phyloP scores from a whole-genome alignment of 257 asterid genomes.

The Anisodus tanguticus region DNA sequence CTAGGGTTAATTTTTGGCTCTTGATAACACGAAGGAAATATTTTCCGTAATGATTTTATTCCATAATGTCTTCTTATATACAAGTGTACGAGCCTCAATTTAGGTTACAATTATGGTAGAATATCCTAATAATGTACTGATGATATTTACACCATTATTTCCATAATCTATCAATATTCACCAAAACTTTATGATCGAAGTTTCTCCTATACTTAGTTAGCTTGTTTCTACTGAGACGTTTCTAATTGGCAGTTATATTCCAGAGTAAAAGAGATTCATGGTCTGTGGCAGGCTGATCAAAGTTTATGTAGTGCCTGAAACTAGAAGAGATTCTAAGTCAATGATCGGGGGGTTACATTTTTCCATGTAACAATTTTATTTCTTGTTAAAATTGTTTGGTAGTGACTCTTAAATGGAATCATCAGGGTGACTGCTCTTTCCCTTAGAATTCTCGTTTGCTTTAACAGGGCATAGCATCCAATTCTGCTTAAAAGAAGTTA shows the following conservation, averaged over 20 bases:
- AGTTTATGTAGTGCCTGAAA: not conserved
- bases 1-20: too few relatives aligned
- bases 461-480: not conserved
- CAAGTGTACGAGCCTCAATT: too few relatives aligned
- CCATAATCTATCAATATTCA: not conserved
- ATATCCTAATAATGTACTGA: too few relatives aligned
- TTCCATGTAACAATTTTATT: not conserved
- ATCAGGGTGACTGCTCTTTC: not conserved
- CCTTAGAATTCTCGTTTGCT: not conserved
- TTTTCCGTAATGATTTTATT: too few relatives aligned
- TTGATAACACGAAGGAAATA: too few relatives aligned
- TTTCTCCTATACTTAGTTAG: not conserved
- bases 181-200: constrained; percentile 10
- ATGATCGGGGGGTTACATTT: not conserved
- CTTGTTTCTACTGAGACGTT: not conserved
- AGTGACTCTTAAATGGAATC: not conserved
- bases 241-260: not conserved
- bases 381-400: not conserved
- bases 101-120: too few relatives aligned
- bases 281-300: not conserved
- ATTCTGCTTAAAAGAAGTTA: not conserved
- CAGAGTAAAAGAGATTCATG: not conserved
- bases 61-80: too few relatives aligned
- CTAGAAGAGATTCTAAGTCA: not conserved
- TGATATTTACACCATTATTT: too few relatives aligned